phyloP scores from a whole-genome alignment of 495 filamentous ascomycete genomes.

The Neurospora sp. region DNA sequence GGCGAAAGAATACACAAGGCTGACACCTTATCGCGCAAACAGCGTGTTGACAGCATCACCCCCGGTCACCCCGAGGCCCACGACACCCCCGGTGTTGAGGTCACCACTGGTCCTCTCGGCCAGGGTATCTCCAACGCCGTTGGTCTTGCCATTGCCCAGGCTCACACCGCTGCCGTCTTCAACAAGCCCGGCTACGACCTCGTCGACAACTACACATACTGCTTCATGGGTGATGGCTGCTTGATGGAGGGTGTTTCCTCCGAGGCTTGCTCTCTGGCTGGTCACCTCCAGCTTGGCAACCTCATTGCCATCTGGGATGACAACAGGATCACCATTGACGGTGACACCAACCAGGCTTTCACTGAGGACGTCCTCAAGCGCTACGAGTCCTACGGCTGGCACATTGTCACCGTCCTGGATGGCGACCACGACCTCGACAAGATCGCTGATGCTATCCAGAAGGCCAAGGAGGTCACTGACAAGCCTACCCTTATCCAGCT shows the following conservation, averaged over 20 bases:
- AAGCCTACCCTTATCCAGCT: slow-evolving; percentile 97
- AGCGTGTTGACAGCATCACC: slow-evolving; percentile 84
- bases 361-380: slow-evolving; percentile 95
- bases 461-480: slow-evolving; percentile 77
- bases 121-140: slow-evolving; percentile 94
- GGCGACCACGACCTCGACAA: slow-evolving; percentile 82
- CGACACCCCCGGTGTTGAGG: slow-evolving; percentile 93
- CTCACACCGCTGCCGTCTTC: slow-evolving; percentile 78
- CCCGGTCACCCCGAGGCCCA: slow-evolving; percentile 95
- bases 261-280: slow-evolving; percentile 86
- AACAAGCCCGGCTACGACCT: slow-evolving; percentile 95
- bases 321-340: slow-evolving; percentile 90
- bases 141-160: slow-evolving; percentile 92
- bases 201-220: slow-evolving; percentile 92
- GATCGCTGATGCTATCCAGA: slow-evolving; percentile 82
- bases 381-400: slow-evolving; percentile 98
- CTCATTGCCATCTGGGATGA: slow-evolving; percentile 95
- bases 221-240: slow-evolving; percentile 96
- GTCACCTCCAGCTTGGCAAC: slow-evolving; percentile 96
- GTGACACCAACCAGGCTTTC: slow-evolving; percentile 90
- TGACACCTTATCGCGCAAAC: slow-evolving; percentile 8
- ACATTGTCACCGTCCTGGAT: slow-evolving; percentile 73
- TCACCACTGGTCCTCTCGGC: slow-evolving; percentile 93
- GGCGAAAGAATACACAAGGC: neutral
- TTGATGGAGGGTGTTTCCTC: slow-evolving; percentile 95